Evolutionary conservation across 2,329 filamentous ascomycete species (phyloP).

Genomic region (Verticillium albo-atrum): DNA sequence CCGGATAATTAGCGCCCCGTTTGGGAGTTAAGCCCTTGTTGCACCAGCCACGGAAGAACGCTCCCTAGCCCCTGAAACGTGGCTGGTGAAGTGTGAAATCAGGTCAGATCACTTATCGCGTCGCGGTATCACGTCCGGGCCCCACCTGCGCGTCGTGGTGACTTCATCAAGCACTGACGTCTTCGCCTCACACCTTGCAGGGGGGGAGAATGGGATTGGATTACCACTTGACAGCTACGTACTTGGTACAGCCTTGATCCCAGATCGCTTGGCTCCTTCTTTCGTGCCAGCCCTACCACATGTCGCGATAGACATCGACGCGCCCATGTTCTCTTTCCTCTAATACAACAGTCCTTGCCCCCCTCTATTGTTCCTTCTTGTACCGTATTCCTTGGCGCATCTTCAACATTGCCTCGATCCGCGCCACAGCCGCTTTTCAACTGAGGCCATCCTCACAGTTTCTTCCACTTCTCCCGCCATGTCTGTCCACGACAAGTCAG

Average conservation of each 20-base stretch:
- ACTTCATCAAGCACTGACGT: neutral
- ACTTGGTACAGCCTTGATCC: neutral
- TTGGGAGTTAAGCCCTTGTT: neutral
- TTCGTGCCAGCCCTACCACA: neutral
- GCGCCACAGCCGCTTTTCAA: too few species aligned
- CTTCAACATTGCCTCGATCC: neutral
- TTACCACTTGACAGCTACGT: neutral
- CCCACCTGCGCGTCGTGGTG: neutral
- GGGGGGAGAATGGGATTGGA: neutral
- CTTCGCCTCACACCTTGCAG: neutral
- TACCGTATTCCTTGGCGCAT: neutral
- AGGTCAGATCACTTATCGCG: neutral
- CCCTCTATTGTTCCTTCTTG: neutral
- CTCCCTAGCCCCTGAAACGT: neutral
- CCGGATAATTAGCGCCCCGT: neutral
- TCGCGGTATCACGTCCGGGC: neutral
- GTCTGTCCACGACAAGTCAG: constrained; percentile 24
- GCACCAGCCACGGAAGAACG: neutral
- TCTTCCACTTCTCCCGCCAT: constrained; percentile 12
- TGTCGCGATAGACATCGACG: neutral
- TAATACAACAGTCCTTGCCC: neutral
- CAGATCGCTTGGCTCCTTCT: neutral
- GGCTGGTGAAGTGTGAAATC: neutral
- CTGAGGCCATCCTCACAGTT: too few species aligned
- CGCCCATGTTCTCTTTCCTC: neutral